Percentiles rank a stretch among this genome's conserved stretches.
Conservation (phyloP, 768 basidiomycete genomes). For the Panaeolus papilionaceus region DNA sequence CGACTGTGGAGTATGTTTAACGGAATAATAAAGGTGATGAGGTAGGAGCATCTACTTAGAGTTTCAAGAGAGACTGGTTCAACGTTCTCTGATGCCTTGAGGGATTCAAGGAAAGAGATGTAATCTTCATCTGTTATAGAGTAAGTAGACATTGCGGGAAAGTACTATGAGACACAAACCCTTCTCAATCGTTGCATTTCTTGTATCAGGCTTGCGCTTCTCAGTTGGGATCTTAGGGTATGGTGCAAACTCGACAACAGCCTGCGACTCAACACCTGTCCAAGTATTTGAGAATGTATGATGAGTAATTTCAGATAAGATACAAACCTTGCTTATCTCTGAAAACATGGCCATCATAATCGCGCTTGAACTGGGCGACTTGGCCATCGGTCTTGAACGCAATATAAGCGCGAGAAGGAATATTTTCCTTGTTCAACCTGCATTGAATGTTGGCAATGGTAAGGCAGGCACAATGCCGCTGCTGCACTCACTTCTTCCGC, state of each 20-base stretch:
- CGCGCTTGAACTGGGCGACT: conserved; percentile 76
- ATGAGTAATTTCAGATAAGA: background rate
- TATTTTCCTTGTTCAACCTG: conserved; percentile 84
- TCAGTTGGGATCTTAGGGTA: conserved; percentile 85
- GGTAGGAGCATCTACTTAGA: conserved; percentile 51
- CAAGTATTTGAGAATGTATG: conserved; percentile 13
- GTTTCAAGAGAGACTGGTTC: conserved; percentile 72
- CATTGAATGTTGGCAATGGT: conserved; percentile 2
- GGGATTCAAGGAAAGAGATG: conserved; percentile 78
- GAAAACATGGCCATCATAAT: conserved; percentile 92
- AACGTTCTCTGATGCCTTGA: conserved; percentile 54
- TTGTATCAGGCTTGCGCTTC: conserved; percentile 77
- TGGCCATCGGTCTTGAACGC: conserved; percentile 81
- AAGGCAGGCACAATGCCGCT: conserved; percentile 1
- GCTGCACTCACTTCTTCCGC: conserved; percentile 62
- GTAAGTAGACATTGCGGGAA: background rate
- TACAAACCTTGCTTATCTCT: conserved; percentile 86
- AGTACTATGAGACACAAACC: conserved; percentile 49
- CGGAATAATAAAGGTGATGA: background rate
- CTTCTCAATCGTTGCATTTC: conserved; percentile 90
- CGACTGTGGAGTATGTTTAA: conserved; percentile 49
- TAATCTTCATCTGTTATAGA: conserved; percentile 74
- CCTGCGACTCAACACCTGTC: conserved; percentile 85
- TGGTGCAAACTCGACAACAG: conserved; percentile 93
- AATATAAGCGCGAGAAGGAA: conserved; percentile 90